These are phyloP conservation scores for Mortierella sp. DNA, from an alignment of 371 early-diverging fungal genomes.

Conservation along the genomic window DNA sequence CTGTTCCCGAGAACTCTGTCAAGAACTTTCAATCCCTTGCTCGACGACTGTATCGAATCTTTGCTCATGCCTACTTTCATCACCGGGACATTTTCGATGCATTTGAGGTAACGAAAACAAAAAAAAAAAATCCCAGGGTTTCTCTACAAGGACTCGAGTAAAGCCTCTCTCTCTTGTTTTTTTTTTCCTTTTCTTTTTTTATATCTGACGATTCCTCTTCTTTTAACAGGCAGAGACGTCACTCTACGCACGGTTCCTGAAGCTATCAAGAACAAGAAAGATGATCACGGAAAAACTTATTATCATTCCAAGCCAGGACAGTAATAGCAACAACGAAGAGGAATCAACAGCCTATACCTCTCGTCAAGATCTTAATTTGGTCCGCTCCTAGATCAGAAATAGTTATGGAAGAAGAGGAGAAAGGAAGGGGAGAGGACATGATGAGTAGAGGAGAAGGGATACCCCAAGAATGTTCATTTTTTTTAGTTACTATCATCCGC, in stretches of 20 bases:
- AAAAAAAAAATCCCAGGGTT: background rate
- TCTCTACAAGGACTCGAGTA: no score
- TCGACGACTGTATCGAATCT: conserved; percentile 92
- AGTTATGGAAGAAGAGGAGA: no score
- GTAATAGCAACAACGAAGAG: conserved; percentile 10
- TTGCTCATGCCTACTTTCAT: conserved; percentile 94
- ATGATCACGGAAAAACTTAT: conserved; percentile 72
- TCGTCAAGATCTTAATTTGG: conserved; percentile 17
- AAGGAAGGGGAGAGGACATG: no score
- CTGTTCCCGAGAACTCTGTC: conserved; percentile 76
- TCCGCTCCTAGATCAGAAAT: no score
- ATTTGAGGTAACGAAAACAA: conserved; percentile 73
- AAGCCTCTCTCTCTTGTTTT: conserved; percentile 2
- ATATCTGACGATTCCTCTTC: background rate
- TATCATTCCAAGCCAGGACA: conserved; percentile 70
- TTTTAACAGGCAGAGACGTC: conserved; percentile 70
- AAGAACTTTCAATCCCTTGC: conserved; percentile 91
- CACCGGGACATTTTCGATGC: conserved; percentile 88
- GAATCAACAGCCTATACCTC: conserved; percentile 9
- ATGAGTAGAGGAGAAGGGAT: no score
- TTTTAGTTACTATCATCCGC: no score
- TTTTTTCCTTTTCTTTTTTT: background rate
- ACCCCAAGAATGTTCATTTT: no score
- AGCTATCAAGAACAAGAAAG: conserved; percentile 71
- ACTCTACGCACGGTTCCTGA: conserved; percentile 83